phyloP scores from a whole-genome alignment of 208 protist genomes.

The Trypanosoma brucei region DNA sequence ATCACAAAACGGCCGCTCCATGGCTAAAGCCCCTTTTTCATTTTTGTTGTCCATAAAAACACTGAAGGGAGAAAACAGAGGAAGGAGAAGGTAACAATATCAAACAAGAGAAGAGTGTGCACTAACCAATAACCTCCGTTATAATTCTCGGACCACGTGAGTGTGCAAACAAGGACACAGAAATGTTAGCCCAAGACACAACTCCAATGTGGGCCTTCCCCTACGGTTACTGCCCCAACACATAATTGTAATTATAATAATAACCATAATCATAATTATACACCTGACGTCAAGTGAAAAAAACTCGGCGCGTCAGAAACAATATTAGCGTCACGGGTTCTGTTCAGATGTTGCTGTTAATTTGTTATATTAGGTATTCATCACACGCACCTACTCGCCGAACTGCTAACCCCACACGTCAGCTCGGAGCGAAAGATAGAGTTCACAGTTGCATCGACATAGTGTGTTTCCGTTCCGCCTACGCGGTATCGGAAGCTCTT shows the following conservation, averaged over 20 bases:
- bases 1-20: conserved; percentile 7
- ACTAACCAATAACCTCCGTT: neutral
- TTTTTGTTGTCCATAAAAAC: neutral
- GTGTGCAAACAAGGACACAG: conserved; percentile 21
- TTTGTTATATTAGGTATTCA: neutral
- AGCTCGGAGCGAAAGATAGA: conserved; percentile 10
- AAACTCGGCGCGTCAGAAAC: conserved; percentile 2
- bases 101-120: conserved; percentile 2
- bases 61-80: neutral
- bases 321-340: conserved; percentile 2
- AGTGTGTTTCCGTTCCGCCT: neutral
- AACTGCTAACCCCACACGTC: neutral
- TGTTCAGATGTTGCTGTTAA: conserved; percentile 16
- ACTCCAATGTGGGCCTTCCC: conserved; percentile 26
- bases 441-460: conserved; percentile 5
- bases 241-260: neutral
- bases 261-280: too few relatives aligned
- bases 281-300: too few relatives aligned
- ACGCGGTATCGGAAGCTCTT: conserved; percentile 2
- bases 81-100: neutral
- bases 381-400: neutral
- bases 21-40: conserved; percentile 14
- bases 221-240: neutral
- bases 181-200: conserved; percentile 17
- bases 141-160: conserved; percentile 16